phyloP scores from a whole-genome alignment of 1,284 basidiomycete species.

The Pascua guehoae region DNA sequence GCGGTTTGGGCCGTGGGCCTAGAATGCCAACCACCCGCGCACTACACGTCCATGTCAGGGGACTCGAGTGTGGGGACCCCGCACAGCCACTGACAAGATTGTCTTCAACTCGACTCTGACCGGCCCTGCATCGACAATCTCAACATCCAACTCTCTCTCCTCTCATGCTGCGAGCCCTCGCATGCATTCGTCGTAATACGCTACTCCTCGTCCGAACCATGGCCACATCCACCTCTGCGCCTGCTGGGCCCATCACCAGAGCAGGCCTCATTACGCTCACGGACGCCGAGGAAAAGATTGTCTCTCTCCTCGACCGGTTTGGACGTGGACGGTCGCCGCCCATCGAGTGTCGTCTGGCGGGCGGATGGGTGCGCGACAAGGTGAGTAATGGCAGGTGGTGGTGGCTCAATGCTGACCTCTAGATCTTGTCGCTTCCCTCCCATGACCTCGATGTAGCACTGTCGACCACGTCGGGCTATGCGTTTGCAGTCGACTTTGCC shows the following conservation, averaged over 20 bases:
- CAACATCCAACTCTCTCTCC: no score
- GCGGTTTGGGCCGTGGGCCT: not conserved
- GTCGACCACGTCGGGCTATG: slow-evolving; percentile 79
- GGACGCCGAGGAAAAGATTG: slow-evolving; percentile 36
- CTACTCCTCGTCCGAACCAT: slow-evolving; percentile 7
- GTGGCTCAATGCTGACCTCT: slow-evolving; percentile 10
- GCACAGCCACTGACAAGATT: not conserved
- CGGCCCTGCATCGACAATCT: not conserved
- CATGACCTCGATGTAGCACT: slow-evolving; percentile 95
- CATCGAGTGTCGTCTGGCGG: slow-evolving; percentile 78
- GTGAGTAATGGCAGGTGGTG: slow-evolving; percentile 50
- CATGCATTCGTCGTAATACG: not conserved
- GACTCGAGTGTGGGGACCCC: not conserved
- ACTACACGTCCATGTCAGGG: no score
- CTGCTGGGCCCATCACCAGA: slow-evolving; percentile 6
- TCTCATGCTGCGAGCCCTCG: slow-evolving; percentile 5
- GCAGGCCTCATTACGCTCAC: slow-evolving; percentile 8
- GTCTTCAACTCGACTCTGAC: not conserved
- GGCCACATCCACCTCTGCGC: not conserved
- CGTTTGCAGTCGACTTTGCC: slow-evolving; percentile 80
- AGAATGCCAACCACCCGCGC: no score
- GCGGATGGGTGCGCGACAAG: slow-evolving; percentile 98
- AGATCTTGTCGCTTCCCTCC: slow-evolving; percentile 79
- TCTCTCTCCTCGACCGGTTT: slow-evolving; percentile 42
- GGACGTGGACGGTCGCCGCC: slow-evolving; percentile 28